These are phyloP conservation scores for Aurantiochytrium sp. DNA, from an alignment of 108 stramenopile species.

Conservation along the genomic window DNA sequence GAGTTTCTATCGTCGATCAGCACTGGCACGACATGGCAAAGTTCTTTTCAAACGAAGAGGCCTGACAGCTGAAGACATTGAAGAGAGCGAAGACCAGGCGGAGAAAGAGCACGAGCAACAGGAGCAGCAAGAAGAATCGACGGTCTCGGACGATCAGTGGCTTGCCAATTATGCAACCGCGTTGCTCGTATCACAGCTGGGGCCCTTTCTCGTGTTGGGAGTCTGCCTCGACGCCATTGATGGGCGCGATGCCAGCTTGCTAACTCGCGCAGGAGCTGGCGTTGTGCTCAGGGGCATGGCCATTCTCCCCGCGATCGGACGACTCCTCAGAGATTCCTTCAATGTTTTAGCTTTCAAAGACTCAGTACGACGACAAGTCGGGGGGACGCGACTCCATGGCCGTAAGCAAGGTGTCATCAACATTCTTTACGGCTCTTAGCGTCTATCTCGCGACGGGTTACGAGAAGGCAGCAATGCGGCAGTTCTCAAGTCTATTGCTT, in stretches of 20 bases:
- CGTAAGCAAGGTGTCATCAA: not conserved
- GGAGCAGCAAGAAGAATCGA: too few species aligned
- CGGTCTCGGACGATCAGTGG: not conserved
- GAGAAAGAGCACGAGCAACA: too few species aligned
- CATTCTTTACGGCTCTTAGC: not conserved
- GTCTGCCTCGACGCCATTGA: not conserved
- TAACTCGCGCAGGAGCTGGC: not conserved
- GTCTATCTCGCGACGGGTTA: not conserved
- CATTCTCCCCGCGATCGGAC: not conserved
- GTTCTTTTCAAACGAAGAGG: too few species aligned
- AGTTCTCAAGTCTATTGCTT: not conserved
- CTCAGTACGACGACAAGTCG: not conserved
- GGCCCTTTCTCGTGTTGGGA: not conserved
- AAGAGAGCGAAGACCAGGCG: too few species aligned
- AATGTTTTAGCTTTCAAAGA: not conserved
- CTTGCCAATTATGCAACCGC: not conserved
- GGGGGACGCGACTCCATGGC: not conserved
- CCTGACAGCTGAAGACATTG: too few species aligned
- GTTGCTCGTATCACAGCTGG: not conserved
- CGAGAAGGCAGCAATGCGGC: not conserved
- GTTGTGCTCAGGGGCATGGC: not conserved
- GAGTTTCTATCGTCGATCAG: too few species aligned
- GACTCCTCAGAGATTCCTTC: not conserved
- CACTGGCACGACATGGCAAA: too few species aligned
- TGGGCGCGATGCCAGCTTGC: not conserved